Conservation (phyloP, 768 basidiomycete genomes). For the Boletellus sp. region DNA sequence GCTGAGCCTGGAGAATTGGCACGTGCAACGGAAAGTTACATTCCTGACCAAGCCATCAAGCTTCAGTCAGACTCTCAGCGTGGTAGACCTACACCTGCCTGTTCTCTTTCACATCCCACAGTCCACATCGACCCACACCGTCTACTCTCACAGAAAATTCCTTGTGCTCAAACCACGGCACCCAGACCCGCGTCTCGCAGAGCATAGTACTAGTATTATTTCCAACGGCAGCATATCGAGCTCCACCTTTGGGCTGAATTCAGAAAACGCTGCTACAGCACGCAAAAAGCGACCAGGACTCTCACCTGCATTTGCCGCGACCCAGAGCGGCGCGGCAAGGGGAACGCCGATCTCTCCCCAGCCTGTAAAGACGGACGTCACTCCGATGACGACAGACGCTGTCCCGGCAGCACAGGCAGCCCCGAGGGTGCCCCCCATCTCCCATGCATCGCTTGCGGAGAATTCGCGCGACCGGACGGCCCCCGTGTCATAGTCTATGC, state of each 20-base stretch:
- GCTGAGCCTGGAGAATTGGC: no score
- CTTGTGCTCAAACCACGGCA: constrained; percentile 21
- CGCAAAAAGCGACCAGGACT: no score
- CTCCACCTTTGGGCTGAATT: constrained; percentile 3
- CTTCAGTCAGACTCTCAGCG: no score
- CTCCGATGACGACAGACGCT: constrained; percentile 16
- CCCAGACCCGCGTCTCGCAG: constrained; percentile 19
- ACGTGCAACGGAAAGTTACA: no score
- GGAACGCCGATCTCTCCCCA: not conserved
- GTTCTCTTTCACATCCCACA: constrained; percentile 19
- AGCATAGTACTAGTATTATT: constrained; percentile 2
- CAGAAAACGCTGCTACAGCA: no score
- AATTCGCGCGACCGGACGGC: constrained; percentile 8
- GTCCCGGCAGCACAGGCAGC: constrained; percentile 16
- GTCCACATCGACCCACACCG: not conserved
- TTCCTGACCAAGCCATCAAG: no score
- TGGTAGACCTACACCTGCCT: constrained; percentile 8
- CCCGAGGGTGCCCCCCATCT: constrained; percentile 17
- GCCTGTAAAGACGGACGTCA: not conserved
- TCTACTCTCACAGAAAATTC: constrained; percentile 16
- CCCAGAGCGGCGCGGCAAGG: constrained; percentile 11
- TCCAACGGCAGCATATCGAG: constrained; percentile 5
- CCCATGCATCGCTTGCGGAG: constrained; percentile 15
- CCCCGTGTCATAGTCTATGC: constrained; percentile 10
- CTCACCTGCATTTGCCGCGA: constrained; percentile 11